These are phyloP conservation scores for Fusarium buxicola DNA, from an alignment of 2,329 filamentous ascomycete genomes.

Conservation along the genomic window DNA sequence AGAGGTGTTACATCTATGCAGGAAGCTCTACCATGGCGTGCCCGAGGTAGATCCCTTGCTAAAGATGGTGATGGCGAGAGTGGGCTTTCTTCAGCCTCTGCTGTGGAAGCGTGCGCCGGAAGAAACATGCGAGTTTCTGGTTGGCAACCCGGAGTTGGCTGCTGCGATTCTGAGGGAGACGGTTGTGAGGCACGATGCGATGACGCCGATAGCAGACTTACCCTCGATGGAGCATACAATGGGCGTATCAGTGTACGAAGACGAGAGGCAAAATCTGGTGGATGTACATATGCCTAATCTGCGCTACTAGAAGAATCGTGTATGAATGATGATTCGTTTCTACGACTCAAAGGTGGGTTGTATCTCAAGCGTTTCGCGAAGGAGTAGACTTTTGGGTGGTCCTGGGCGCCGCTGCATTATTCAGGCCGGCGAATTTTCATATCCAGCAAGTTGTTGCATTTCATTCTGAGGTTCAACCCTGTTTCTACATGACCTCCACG, in stretches of 20 bases:
- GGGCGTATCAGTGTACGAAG: conserved; percentile 18
- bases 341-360: background rate
- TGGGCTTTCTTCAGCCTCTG: conserved; percentile 60
- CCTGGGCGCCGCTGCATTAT: background rate
- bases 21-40: conserved; percentile 57
- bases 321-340: background rate
- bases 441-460: conserved; percentile 12
- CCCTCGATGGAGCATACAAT: conserved; percentile 57
- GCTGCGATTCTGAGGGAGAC: conserved; percentile 62
- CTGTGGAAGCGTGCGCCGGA: conserved; percentile 57
- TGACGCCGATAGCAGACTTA: conserved; percentile 49
- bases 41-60: conserved; percentile 57
- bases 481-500: background rate
- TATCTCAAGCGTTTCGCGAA: background rate
- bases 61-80: conserved; percentile 61
- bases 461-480: background rate
- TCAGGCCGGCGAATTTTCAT: conserved; percentile 2
- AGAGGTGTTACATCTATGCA: conserved; percentile 58
- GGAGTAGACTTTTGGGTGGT: background rate
- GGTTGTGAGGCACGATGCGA: conserved; percentile 56
- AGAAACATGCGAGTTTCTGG: conserved; percentile 57
- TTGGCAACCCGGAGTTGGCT: conserved; percentile 59
- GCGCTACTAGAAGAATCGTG: too few species aligned
- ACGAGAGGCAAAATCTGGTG: conserved; percentile 21
- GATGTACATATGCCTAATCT: conserved; percentile 7